Conservation (phyloP, 2,329 filamentous ascomycete species). For the Furcasterigmium furcatum region DNA sequence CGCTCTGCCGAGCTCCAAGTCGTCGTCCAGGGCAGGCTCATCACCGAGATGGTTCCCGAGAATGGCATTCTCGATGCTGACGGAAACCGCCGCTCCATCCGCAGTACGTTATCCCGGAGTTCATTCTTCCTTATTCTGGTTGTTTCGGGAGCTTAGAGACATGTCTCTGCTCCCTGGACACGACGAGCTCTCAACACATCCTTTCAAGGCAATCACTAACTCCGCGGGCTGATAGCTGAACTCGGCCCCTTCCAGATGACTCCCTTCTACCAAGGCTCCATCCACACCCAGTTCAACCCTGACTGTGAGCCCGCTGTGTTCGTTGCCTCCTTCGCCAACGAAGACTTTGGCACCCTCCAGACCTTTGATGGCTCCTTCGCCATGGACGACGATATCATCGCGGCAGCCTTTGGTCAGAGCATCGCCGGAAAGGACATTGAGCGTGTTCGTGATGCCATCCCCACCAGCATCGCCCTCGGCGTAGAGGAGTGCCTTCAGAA, state of each 20-base stretch:
- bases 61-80: conserved; percentile 40
- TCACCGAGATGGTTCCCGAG: conserved; percentile 50
- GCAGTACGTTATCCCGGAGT: too few species aligned
- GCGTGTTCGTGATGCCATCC: conserved; percentile 37
- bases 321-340: conserved; percentile 43
- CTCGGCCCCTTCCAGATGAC: conserved; percentile 45
- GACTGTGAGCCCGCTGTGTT: conserved; percentile 47
- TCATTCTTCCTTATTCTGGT: too few species aligned
- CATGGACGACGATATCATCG: conserved; percentile 40
- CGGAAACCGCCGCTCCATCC: conserved; percentile 25
- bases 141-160: too few species aligned
- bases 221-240: too few species aligned
- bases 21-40: conserved; percentile 43
- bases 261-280: conserved; percentile 49
- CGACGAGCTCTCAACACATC: too few species aligned
- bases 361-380: conserved; percentile 46
- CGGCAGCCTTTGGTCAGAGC: conserved; percentile 41
- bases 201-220: too few species aligned
- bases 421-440: conserved; percentile 44
- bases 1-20: conserved; percentile 51
- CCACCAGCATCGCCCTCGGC: conserved; percentile 45
- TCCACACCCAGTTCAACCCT: conserved; percentile 57
- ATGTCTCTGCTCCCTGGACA: too few species aligned
- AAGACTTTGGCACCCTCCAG: conserved; percentile 51
- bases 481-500: too few species aligned